These are phyloP conservation scores for Plenodomus lindquistii DNA, from an alignment of 2,329 filamentous ascomycete species.

Conservation along the genomic window DNA sequence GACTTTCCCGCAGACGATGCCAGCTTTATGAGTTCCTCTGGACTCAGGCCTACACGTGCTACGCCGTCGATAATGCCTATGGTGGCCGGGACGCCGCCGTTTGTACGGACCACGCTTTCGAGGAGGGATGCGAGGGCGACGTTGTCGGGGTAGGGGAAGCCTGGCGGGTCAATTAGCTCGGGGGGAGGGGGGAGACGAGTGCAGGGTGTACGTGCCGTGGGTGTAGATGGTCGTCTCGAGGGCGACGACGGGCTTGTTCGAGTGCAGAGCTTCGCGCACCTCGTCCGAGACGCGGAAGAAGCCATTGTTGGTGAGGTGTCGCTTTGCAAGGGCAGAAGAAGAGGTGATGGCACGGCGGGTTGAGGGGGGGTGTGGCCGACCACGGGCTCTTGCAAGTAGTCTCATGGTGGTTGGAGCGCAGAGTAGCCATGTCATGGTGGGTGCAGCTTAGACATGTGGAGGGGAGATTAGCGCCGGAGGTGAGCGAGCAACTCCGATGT, in stretches of 20 bases:
- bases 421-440: conserved; percentile 11
- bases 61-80: conserved; percentile 85
- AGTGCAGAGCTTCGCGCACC: conserved; percentile 73
- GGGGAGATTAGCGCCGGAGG: conserved; percentile 21
- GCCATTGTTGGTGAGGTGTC: conserved; percentile 46
- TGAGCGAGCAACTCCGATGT: conserved; percentile 33
- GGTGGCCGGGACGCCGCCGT: conserved; percentile 83
- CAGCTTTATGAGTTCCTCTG: conserved; percentile 74
- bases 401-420: too few species aligned
- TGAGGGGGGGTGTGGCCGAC: conserved; percentile 18
- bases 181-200: not conserved
- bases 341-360: not conserved
- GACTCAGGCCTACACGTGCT: conserved; percentile 75
- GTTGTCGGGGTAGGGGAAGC: conserved; percentile 73
- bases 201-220: conserved; percentile 62
- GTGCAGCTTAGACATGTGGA: conserved; percentile 19
- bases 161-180: conserved; percentile 42
- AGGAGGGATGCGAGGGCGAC: conserved; percentile 76
- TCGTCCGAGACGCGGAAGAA: conserved; percentile 79
- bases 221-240: conserved; percentile 97
- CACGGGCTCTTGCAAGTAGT: conserved; percentile 20
- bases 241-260: conserved; percentile 82
- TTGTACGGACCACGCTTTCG: conserved; percentile 76
- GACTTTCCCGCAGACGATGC: conserved; percentile 66
- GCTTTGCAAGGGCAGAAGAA: conserved; percentile 19